Evolutionary conservation across 179 eudicot genomes (phyloP), one percentile per base, ranked within the genome.

Genomic region (Silene vulgaris): DNA sequence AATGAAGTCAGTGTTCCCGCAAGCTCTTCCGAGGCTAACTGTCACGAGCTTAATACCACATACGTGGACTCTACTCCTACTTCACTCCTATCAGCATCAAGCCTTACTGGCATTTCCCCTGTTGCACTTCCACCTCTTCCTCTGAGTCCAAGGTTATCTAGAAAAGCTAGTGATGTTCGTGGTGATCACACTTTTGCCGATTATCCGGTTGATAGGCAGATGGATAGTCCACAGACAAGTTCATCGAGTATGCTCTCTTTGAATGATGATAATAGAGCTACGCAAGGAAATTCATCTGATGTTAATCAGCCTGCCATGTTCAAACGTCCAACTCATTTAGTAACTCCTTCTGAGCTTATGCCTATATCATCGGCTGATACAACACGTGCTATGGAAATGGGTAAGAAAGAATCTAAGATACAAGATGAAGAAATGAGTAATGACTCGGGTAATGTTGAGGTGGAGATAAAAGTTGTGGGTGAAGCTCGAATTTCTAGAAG

Each of bases 281-380:
- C 81, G 37, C 89, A 74, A 73, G 91, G 87, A 69, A 87, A 84
- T 78, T 71, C 76, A 29, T 76, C 96, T 70, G 82, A 86, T 80
- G 79, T 80, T 76, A 85, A 79, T 84, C 85, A 85, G 56, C 85
- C 87, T 56, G 64, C 78, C 71, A 87, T 83, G 87, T 95, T 89
- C 78, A 89, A 88, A 78, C 97, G 86, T 81, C 99, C 99, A 62
- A 95, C 99, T 82, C 99, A 95, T 86, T 77, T 95, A 77, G 89
- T 95, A 60, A 95, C 97, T 56, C 99, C 99, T 69, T 82, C 91
- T 71, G 99, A 95, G 85, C 88, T 93, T 79, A 89, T 85, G 93
- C 91, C 97, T 74, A 86, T 81, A 52, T 81, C 93, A 75, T 83
- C 97, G 57, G 84, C 97, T 72, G 97, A 95, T 21, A 81, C 80